These are phyloP conservation scores for Teratosphaeria destructans DNA, from an alignment of 2,329 filamentous ascomycete species.

Conservation along the genomic window DNA sequence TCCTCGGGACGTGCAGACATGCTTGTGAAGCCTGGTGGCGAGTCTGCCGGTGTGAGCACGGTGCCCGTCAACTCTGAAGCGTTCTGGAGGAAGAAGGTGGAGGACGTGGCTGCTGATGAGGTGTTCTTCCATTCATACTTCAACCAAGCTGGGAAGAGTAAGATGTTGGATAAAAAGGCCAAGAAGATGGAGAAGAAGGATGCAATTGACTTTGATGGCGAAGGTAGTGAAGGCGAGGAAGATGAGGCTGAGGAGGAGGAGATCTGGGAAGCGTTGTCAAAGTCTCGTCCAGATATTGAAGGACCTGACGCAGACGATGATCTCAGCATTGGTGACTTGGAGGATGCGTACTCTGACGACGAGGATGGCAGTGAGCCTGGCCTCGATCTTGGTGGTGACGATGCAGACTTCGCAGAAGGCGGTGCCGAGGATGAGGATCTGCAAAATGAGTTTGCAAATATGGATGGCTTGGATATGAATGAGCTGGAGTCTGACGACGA, in stretches of 20 bases:
- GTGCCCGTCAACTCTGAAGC: conserved; percentile 71
- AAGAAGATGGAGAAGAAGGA: conserved; percentile 21
- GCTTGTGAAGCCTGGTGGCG: conserved; percentile 46
- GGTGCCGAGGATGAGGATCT: conserved; percentile 16
- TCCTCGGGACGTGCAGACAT: conserved; percentile 47
- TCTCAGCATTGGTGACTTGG: conserved; percentile 40
- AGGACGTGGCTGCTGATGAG: conserved; percentile 81
- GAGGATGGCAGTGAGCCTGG: conserved; percentile 39
- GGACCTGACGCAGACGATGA: conserved; percentile 50
- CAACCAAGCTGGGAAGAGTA: conserved; percentile 49
- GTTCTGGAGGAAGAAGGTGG: conserved; percentile 86
- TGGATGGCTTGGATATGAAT: conserved; percentile 42
- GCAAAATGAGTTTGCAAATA: conserved; percentile 35
- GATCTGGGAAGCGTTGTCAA: conserved; percentile 84
- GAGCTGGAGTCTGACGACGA: conserved; percentile 29
- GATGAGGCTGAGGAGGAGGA: conserved; percentile 50
- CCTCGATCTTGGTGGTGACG: conserved; percentile 33
- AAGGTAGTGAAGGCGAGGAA: conserved; percentile 24
- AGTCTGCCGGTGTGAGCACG: conserved; percentile 1
- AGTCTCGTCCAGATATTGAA: conserved; percentile 67
- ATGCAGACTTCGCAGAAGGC: conserved; percentile 35
- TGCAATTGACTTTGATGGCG: conserved; percentile 12
- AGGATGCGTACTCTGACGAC: conserved; percentile 32
- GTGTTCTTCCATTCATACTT: conserved; percentile 99
- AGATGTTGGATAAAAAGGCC: conserved; percentile 43